A percentile compares a stretch with the other conserved stretches of the same genome.
Conservation (phyloP, 495 filamentous ascomycete species). For the Penicillium bovifimosum region DNA sequence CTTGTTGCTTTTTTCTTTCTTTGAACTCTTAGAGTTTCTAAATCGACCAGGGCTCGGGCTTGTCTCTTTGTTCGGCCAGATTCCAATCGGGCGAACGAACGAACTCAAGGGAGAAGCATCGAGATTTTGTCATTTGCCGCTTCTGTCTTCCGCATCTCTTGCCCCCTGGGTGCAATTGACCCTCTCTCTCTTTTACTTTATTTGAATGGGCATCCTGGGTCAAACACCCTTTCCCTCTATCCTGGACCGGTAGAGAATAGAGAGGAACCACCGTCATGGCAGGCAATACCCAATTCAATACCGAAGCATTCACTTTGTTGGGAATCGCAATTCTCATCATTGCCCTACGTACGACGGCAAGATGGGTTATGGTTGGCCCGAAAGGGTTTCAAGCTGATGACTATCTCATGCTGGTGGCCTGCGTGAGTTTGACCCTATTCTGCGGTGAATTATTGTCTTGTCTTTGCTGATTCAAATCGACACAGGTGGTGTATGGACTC, state of each 20-base stretch:
- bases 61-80: constrained; percentile 22
- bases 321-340: constrained; percentile 46
- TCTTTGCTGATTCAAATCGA: constrained; percentile 4
- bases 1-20: background rate
- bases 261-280: background rate
- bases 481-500: constrained; percentile 33
- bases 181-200: constrained; percentile 18
- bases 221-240: background rate
- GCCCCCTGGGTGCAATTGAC: constrained; percentile 5
- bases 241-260: constrained; percentile 1
- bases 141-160: background rate
- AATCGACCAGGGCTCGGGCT: constrained; percentile 15
- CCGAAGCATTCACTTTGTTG: constrained; percentile 50
- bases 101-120: constrained; percentile 4
- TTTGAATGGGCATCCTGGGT: constrained; percentile 11
- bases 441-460: background rate
- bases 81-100: constrained; percentile 24
- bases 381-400: constrained; percentile 50
- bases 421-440: constrained; percentile 33
- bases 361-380: constrained; percentile 48
- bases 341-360: constrained; percentile 40
- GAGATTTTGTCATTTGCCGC: background rate
- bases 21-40: constrained; percentile 14
- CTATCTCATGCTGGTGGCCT: constrained; percentile 54
- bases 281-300: constrained; percentile 34